These are phyloP conservation scores for Aspergillus heteromorphus DNA, from an alignment of 495 filamentous ascomycete species.

Conservation along the genomic window DNA sequence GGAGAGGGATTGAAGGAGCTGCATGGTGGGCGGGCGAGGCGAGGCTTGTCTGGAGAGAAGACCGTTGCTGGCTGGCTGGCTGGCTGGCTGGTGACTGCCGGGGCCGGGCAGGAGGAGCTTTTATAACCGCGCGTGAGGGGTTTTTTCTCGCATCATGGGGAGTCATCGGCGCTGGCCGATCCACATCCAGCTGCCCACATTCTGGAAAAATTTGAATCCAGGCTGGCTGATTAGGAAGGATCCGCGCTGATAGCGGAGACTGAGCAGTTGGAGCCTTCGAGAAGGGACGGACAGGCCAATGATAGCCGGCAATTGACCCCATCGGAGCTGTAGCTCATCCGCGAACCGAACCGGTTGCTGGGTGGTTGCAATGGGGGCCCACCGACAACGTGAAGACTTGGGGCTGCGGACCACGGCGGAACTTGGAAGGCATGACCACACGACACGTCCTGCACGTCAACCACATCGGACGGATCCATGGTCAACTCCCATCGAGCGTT, in stretches of 20 bases:
- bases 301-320: neutral
- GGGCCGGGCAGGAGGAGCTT: neutral
- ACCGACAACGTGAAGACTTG: neutral
- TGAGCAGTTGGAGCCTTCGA: neutral
- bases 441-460: neutral
- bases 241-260: neutral
- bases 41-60: neutral
- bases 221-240: neutral
- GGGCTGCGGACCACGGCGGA: neutral
- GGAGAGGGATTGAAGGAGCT: constrained; percentile 11
- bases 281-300: neutral
- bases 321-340: neutral
- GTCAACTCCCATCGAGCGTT: neutral
- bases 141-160: neutral
- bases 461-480: neutral
- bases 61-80: neutral
- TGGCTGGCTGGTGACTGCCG: neutral
- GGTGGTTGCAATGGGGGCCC: neutral
- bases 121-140: neutral
- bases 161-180: neutral
- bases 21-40: constrained; percentile 13
- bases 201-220: neutral
- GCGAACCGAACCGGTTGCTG: neutral
- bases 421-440: neutral
- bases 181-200: neutral